Conservation (phyloP, 768 basidiomycete species). For the Cystofilobasidium capitatum region DNA sequence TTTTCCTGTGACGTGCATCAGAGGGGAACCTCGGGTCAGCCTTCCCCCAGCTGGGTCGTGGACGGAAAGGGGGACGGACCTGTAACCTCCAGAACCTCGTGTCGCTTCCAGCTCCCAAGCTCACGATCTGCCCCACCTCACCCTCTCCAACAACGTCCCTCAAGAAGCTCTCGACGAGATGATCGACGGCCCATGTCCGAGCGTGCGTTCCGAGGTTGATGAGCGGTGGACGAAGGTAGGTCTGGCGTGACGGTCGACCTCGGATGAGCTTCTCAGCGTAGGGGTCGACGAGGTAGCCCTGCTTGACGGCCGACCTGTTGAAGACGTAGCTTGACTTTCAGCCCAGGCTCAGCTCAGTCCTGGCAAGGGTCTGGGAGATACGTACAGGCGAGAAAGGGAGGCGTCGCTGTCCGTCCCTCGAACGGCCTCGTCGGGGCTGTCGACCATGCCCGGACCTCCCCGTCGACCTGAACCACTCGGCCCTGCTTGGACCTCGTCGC, state of each 20-base stretch:
- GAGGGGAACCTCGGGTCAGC: conserved; percentile 7
- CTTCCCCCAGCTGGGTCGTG: neutral
- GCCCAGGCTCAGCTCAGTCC: neutral
- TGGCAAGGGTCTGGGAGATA: neutral
- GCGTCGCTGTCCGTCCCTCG: conserved; percentile 40
- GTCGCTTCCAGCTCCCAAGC: conserved; percentile 89
- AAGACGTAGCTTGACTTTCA: neutral
- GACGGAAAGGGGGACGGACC: conserved; percentile 47
- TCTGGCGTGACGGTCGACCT: conserved; percentile 48
- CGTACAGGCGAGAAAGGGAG: conserved; percentile 38
- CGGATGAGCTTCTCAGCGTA: conserved; percentile 61
- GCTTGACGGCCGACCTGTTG: conserved; percentile 59
- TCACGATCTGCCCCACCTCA: conserved; percentile 67
- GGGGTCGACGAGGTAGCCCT: conserved; percentile 69
- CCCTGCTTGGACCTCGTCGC: neutral
- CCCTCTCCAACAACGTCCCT: conserved; percentile 32
- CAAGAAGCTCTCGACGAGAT: conserved; percentile 60
- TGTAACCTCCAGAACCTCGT: conserved; percentile 85
- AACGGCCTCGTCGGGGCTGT: conserved; percentile 36
- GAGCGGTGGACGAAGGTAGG: conserved; percentile 61
- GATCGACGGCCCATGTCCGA: conserved; percentile 68
- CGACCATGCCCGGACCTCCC: neutral
- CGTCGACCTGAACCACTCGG: neutral
- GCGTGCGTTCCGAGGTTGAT: conserved; percentile 94
- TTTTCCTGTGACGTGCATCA: conserved; percentile 48